Evolutionary conservation across 495 filamentous ascomycete genomes (phyloP), one percentile per base, ranked within the genome.

Genomic region (Daldinia caldariorum): DNA sequence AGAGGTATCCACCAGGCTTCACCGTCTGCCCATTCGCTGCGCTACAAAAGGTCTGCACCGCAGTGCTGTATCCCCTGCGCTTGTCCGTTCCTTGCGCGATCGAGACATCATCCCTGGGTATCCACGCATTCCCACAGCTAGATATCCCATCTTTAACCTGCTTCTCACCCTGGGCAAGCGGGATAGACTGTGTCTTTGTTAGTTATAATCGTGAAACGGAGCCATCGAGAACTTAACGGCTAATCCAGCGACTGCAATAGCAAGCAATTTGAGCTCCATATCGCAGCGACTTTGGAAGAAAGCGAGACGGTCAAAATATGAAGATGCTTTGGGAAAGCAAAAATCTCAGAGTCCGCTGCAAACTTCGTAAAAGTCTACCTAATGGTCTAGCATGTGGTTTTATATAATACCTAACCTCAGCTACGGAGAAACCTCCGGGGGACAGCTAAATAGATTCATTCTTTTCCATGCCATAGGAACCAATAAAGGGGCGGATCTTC

Each of bases 111-210:
- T 66, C 60, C 18, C 71, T 62, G 6, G 73, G 59, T 68, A 77
- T 77, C 75, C 75, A 77, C 6, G 53, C 60, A 16, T 12, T 60
- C n/a, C 65, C 65, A 31, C 75, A 77, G 63, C 73, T 76, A 10
- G 75, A 77, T 59, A 77, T 75, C 34, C 37, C 73, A 61, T 77
- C 71, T 1, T 68, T 77, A 16, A 56, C 47, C 12, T 43, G 43
- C 55, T 56, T 16, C 5, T 29, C 26, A 13, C 60, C 43, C 4
- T 34, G 31, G 13, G 37, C 67, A 56, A 60, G 10, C 14, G 67
- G 56, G 16, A 69, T 22, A 10, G 45, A 53, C 60, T 69, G 47
- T 7, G 20, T 31, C 20, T 29, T 58, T 13, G 4, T 69, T 47
- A 69, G 60, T 16, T 54, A 18, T 35, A 3, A 51, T 45, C 18